Base-by-base conservation (phyloP, 768 basidiomycete genomes). In the Pholiota conissans region DNA sequence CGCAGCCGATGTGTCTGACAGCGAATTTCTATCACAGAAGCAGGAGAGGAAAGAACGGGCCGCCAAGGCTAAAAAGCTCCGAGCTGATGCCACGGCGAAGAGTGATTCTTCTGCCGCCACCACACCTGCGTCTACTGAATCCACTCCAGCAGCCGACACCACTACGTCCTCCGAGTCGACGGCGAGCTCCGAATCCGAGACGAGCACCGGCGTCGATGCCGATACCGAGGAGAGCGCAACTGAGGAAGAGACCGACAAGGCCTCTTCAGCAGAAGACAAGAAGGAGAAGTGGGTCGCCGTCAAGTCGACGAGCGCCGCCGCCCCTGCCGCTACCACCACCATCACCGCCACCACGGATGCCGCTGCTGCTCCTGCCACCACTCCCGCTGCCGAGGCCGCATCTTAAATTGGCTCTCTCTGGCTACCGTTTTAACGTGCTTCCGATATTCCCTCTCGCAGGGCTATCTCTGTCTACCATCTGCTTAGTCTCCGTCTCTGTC, bases 241-340 rank as follows among this genome's bases (percentile, higher is more conserved):
- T 3, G 90, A 91, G 64, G 88, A 89, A 53, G 89, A 90, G 65
- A 67, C 69, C 20, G 81, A 85, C 37, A 82, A 81, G 64, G 63
- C 67, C 18, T 69, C 66, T 42, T 69, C 68, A 45, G 72, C 66
- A 28, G 72, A 76, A 37, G 70, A 62, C 46, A 70, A 72, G 64
- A 82, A 80, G 68, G 89, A 91, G 66, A 90, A 88, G 68, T 92
- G 90, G 90, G 83, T 91, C 49, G 76, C 88, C 18, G 85, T 92
- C 68, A 88, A 90, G 71, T 79, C 58, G 0, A 54, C 79, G 58
- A 60, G 68, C 22, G 51, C 61, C 18, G 55, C 61, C 30, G 50
- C n/a, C n/a, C n/a, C n/a, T n/a, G n/a, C n/a, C n/a, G n/a, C n/a
- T n/a, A n/a, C n/a, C n/a, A n/a, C n/a, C n/a, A n/a, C 66, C 24